Base-by-base conservation (phyloP, 1,139 yeast species). In the Kluyveromyces sp. region DNA sequence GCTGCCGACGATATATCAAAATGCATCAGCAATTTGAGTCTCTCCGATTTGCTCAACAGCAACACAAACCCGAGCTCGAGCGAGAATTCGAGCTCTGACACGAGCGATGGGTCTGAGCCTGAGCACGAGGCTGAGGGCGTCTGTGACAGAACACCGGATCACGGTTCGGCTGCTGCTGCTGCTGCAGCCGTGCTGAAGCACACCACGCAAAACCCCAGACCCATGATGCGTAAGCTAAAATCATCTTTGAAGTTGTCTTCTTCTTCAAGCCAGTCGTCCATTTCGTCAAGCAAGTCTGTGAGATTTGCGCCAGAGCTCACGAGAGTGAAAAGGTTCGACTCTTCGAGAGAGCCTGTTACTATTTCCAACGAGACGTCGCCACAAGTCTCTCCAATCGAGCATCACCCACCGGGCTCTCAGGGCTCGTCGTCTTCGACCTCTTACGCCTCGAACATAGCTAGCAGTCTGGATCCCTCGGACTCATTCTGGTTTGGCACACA, bases 251-350 rank as follows among this genome's bases (percentile, higher is more conserved):
- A 58, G 42, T 41, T 54, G 33, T 47, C 49, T 29, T 42, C 56
- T 11, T 44, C 49, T 15, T 49, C 57, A 20, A 41, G 52, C 15
- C 38, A 49, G 26, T 46, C 55, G 3, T 42, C 53, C 3, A 43
- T 54, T 3, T 51, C 58, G 13, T 50, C 58, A 7, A 42, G 40
- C 19, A 58, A 58, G 41, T 55, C 48, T 29, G 63, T 60, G 25
- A 48, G 63, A 31, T 60, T 60, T 45, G 64, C 65, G n/a, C 55
- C 60, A 3, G 58, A 60, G 43, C 49, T 60, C 36, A 57, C 63
- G 2, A 57, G 58, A 1, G 61, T 60, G 20, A 60, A 58, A 44
- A 51, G 55, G 26, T 60, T 59, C 44, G 57, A 56, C 42, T 50
- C 56, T 7, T 48, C 46, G 32, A 52, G 54, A 22, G 58, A 58